These are phyloP conservation scores for Cephaloascus fragrans DNA, from an alignment of 805 yeast species.

Conservation along the genomic window DNA sequence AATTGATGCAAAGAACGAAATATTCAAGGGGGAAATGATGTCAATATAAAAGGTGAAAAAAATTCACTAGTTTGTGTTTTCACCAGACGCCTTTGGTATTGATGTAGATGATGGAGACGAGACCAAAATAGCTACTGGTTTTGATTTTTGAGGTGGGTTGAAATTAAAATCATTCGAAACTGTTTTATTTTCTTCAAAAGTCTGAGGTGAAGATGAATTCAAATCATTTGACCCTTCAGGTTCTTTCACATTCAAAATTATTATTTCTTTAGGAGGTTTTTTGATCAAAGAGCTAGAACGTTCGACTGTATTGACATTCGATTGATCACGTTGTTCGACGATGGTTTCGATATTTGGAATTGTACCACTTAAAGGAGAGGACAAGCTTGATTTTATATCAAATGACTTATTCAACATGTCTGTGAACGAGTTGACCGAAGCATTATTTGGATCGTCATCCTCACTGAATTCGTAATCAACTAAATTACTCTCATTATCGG, in stretches of 20 bases:
- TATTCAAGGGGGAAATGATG: too few relatives aligned
- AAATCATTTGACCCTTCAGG: background rate
- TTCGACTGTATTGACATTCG: background rate
- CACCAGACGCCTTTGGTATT: background rate
- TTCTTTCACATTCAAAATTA: too few relatives aligned
- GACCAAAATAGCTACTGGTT: background rate
- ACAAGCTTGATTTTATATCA: background rate
- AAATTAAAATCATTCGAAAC: background rate
- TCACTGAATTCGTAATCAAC: constrained; percentile 22
- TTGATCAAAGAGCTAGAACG: background rate
- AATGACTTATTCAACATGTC: background rate
- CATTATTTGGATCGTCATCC: constrained; percentile 8
- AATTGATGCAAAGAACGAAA: too few relatives aligned
- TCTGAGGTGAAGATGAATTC: too few relatives aligned
- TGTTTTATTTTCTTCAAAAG: too few relatives aligned
- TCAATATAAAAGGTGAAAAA: too few relatives aligned
- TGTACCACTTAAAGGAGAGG: background rate
- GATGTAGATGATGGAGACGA: background rate
- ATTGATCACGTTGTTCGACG: background rate
- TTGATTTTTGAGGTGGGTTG: background rate
- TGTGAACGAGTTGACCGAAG: constrained; percentile 1
- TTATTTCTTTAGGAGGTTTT: background rate
- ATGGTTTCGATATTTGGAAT: background rate
- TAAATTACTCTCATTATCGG: constrained; percentile 30
- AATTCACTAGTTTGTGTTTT: too few relatives aligned